Conservation (phyloP, 495 filamentous ascomycete species). For the Hypoxylon trugodes region DNA sequence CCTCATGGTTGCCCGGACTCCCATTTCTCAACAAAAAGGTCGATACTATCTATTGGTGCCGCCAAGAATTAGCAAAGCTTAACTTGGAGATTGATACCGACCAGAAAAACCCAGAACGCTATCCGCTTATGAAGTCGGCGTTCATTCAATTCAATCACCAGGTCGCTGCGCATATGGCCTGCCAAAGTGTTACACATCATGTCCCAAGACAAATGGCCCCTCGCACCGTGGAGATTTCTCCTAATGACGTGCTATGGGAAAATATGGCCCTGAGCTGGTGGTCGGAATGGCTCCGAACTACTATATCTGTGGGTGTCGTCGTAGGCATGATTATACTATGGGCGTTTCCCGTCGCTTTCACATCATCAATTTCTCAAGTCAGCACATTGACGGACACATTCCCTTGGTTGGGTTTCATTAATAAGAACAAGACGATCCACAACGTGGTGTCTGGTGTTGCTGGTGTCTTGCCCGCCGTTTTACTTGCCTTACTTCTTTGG, state of each 20-base stretch:
- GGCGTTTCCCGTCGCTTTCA: slow-evolving; percentile 91
- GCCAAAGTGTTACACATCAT: slow-evolving; percentile 91
- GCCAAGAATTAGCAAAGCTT: slow-evolving; percentile 84
- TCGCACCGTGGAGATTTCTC: slow-evolving; percentile 89
- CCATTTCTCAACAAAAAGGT: slow-evolving; percentile 89
- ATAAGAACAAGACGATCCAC: slow-evolving; percentile 59
- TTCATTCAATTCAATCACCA: slow-evolving; percentile 99
- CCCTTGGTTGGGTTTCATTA: slow-evolving; percentile 75
- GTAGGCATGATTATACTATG: slow-evolving; percentile 84
- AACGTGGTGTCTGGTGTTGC: slow-evolving; percentile 77
- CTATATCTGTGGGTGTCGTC: slow-evolving; percentile 70
- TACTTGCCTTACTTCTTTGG: slow-evolving; percentile 80
- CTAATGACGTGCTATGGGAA: slow-evolving; percentile 94
- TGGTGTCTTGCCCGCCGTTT: slow-evolving; percentile 83
- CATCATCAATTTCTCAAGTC: slow-evolving; percentile 80
- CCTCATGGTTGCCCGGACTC: slow-evolving; percentile 76
- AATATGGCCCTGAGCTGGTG: slow-evolving; percentile 98
- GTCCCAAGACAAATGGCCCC: slow-evolving; percentile 94
- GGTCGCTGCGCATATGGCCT: slow-evolving; percentile 97
- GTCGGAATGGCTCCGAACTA: slow-evolving; percentile 81
- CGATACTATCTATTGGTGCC: slow-evolving; percentile 92
- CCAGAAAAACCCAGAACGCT: slow-evolving; percentile 85
- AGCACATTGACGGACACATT: slow-evolving; percentile 69
- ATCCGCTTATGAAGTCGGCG: slow-evolving; percentile 94
- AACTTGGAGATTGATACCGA: slow-evolving; percentile 95